Base-by-base conservation (phyloP, 1,139 yeast species). In the Kodamaea derodonti region DNA sequence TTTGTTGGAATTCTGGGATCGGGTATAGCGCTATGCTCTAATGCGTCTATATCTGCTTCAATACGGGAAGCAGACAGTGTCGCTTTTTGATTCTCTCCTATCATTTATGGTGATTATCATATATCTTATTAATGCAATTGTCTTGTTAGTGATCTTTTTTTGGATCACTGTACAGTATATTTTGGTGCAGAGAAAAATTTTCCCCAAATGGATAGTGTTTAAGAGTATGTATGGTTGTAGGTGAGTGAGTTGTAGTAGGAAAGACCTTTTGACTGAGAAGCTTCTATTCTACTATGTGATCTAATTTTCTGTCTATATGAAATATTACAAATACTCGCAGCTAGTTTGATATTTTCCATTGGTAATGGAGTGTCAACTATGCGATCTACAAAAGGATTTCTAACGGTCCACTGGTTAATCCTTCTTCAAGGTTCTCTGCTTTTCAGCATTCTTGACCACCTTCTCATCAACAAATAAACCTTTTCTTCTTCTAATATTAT, bases 381-480 rank as follows among this genome's bases (percentile, higher is more conserved):
- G n/a, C n/a, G n/a, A n/a, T n/a, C n/a, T n/a, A n/a, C n/a, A n/a
- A n/a, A n/a, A n/a, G n/a, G n/a, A n/a, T n/a, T n/a, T n/a, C n/a
- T n/a, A n/a, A n/a, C n/a, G n/a, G n/a, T n/a, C n/a, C n/a, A n/a
- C n/a, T n/a, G 9, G 15, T 43, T 55, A 73, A 48, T 73, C 79
- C 49, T 65, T 82, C 62, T 83, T 84, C 59, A 85, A 61, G 1
- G 92, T 90, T 51, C 97, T 75, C 60, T 88, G 97, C 60, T 88
- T 87, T 56, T 92, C 97, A 1, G 97, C 96, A 52, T 84, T 84
- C 56, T 84, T 75, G 14, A 94, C 84, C 30, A 92, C 84, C 59
- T 90, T 90, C 49, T 88, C 95, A 51, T 86, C 95, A 20, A 88
- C 85, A 51, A 84, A 82, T 44, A 92, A 65, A 10, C 98, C 98